Base-by-base conservation (phyloP, 2,329 filamentous ascomycete species). In the Fusarium sp. region DNA sequence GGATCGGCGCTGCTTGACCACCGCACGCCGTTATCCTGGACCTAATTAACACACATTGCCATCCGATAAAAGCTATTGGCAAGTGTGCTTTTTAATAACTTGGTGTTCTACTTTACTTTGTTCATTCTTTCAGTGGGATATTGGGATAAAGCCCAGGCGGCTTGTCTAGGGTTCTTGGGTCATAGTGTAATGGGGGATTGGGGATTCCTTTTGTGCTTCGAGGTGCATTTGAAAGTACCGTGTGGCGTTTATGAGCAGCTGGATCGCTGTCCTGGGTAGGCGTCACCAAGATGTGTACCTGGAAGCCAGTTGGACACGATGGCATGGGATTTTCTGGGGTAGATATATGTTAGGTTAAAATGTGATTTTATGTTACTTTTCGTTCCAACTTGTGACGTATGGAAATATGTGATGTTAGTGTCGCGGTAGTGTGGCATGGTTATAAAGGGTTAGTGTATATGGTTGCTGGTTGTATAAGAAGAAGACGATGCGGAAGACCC, bases 101-200 rank as follows among this genome's bases (percentile, higher is more conserved):
- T 71, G 43, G 62, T 67, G 49, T 56, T 62, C 64, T 62, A 56
- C 60, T 58, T 49, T 37, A 37, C n/a, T 37, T 37, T 37, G 35
- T 71, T 63, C 59, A 52, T 67, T 30, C 52, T 67, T 55, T 71
- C 50, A 71, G 63, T 68, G 54, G 59, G 68, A 62, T 67, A 69
- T 70, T 55, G 65, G 72, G 68, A 68, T 69, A 62, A 68, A 75
- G 73, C 76, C 77, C 77, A 70, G 77, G 77, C 67, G 77, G 77
- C 75, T 77, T 73, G 65, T 62, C 51, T 67, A 70, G 54, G 68
- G 61, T 70, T 62, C 61, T 71, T 67, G 64, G 71, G 62, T 59
- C 56, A 61, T 56, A 55, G 58, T 62, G 64, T 71, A 71, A 72
- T 73, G 61, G 67, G 64, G 55, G 46, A 30, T 64, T 71, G 55